Base-by-base conservation (phyloP, 306 rosid species). In the Elaeagnus macrophylla region DNA sequence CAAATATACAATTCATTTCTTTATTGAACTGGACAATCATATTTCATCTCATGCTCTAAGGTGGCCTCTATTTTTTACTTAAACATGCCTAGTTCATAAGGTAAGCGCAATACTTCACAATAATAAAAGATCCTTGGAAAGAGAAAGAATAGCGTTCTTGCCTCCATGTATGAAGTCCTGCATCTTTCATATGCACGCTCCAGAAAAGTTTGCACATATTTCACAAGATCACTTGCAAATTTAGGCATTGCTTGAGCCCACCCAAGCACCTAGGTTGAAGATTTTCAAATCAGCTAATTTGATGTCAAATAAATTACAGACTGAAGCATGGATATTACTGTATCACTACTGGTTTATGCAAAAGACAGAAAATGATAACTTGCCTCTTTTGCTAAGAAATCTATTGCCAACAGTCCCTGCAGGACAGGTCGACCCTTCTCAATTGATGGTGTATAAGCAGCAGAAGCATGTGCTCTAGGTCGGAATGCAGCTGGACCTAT, bases 221-320 rank as follows among this genome's bases (percentile, higher is more conserved):
- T 84, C 66, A 85, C 99, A 65, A 93, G 85, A 61, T 93, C 99
- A 59, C 75, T 65, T 53, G 96, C 77, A 72, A 87, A 93, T 79
- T 87, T 93, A 61, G 99, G 99, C 99, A 93, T 87, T 63, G 96
- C 96, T 73, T 87, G 94, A 59, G 95, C 99, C 99, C 99, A 93
- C 61, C 96, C 96, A 77, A 87, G 93, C 60, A 93, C 99, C 99
- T 93, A 63, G n/a, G 69, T 43, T 57, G 69, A 54, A 56, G 56
- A 4, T 59, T 16, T 56, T 38, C 43, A 65, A 62, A 50, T 67
- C 64, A 49, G 68, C 54, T 47, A 69, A 32, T 37, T 32, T 48
- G 19, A 25, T 25, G 2, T 25, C 32, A 25, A 25, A 25, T 25
- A 25, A 25, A 25, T 25, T 25, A n/a, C n/a, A 25, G 32, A 25